Percentiles rank a stretch among this genome's conserved stretches.
Conservation (phyloP, 1,284 basidiomycete species). For the Trichosporon sp. region DNA sequence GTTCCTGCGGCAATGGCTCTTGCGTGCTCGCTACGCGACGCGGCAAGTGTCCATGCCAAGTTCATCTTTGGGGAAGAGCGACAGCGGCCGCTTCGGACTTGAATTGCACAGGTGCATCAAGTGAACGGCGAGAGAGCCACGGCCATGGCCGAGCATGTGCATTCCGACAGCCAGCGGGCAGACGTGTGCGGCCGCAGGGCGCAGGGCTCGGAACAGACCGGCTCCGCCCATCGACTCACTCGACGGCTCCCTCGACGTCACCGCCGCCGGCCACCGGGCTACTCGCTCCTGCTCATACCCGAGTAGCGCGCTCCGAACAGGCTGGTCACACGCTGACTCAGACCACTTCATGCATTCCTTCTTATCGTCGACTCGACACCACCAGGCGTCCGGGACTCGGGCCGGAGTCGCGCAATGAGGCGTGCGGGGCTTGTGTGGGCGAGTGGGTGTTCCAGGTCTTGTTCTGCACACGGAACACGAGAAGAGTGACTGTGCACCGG, state of each 20-base stretch:
- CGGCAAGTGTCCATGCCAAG: background rate
- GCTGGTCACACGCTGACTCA: background rate
- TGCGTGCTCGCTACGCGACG: background rate
- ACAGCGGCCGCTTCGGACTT: background rate
- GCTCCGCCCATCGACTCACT: background rate
- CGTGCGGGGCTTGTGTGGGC: background rate
- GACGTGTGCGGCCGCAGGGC: background rate
- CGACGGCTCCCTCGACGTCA: background rate
- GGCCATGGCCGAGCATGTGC: background rate
- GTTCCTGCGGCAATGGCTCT: background rate
- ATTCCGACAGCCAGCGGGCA: background rate
- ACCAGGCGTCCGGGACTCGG: background rate
- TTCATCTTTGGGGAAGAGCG: background rate
- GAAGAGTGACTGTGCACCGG: background rate
- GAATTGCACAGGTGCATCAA: background rate
- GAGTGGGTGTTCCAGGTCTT: background rate
- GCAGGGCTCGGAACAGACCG: background rate
- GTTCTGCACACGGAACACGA: background rate
- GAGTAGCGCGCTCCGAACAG: background rate
- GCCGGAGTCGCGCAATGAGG: background rate
- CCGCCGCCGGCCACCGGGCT: background rate
- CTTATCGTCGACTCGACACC: background rate
- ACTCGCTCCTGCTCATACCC: background rate
- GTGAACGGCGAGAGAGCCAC: background rate
- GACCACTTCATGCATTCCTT: background rate